A percentile compares a stretch with the other conserved stretches of the same genome.
These are phyloP conservation scores for Leccinum subatratum DNA, from an alignment of 1,284 basidiomycete genomes.

Conservation along the genomic window DNA sequence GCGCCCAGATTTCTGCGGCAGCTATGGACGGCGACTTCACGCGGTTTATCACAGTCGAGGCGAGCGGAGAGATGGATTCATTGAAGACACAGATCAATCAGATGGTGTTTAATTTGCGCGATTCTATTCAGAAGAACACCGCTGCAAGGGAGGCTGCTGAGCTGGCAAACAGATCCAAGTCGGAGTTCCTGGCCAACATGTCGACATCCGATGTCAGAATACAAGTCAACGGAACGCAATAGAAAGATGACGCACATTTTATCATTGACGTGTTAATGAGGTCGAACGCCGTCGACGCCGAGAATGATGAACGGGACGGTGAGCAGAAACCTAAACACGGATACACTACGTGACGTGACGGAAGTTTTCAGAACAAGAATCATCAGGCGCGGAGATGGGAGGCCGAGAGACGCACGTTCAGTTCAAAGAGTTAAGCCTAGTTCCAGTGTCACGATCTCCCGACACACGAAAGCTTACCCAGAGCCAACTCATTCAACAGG, in stretches of 20 bases:
- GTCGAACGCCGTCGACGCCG: conserved; percentile 59
- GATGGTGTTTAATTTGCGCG: conserved; percentile 97
- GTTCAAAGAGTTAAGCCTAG: conserved; percentile 35
- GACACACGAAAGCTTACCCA: too few species aligned
- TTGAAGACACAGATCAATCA: conserved; percentile 99
- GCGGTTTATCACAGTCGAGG: conserved; percentile 98
- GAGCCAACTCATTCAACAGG: too few species aligned
- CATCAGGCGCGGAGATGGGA: background rate
- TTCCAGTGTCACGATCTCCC: too few species aligned
- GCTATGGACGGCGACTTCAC: conserved; percentile 99
- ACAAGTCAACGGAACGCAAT: background rate
- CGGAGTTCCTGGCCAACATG: conserved; percentile 96
- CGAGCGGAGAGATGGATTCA: conserved; percentile 98
- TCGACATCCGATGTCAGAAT: background rate
- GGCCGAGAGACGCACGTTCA: conserved; percentile 53
- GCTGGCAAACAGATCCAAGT: conserved; percentile 92
- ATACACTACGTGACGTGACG: conserved; percentile 43
- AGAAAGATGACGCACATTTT: conserved; percentile 37
- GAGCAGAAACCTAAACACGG: conserved; percentile 70
- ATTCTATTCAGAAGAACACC: conserved; percentile 98
- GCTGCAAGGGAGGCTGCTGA: conserved; percentile 97
- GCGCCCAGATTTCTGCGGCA: conserved; percentile 97
- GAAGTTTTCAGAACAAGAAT: background rate
- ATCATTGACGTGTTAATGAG: conserved; percentile 61
- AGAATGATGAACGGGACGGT: conserved; percentile 58